Evolutionary conservation across 495 filamentous ascomycete species (phyloP).

Genomic region (Aspergillus bridgeri): DNA sequence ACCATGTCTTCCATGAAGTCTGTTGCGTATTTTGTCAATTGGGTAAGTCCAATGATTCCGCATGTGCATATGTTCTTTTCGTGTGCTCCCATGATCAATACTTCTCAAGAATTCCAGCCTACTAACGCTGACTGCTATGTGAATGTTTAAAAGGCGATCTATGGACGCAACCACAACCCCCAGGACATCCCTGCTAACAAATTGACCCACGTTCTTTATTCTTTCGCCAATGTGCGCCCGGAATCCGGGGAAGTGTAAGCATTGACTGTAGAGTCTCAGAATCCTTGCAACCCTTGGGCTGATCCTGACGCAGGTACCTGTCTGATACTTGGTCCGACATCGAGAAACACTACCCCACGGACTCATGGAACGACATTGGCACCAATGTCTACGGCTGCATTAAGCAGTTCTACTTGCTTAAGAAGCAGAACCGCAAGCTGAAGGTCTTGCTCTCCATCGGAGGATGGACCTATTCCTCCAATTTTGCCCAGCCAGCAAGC

Average conservation of each 20-base stretch:
- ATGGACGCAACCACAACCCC: conserved; percentile 77
- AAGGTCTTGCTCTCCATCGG: conserved; percentile 93
- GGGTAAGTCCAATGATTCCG: conserved; percentile 35
- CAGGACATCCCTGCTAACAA: conserved; percentile 85
- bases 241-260: conserved; percentile 74
- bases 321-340: conserved; percentile 85
- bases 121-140: no score
- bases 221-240: conserved; percentile 77
- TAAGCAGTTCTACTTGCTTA: conserved; percentile 91
- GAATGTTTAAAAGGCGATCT: conserved; percentile 65
- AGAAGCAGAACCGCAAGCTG: conserved; percentile 81
- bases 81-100: neutral
- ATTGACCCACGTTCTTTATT: conserved; percentile 87
- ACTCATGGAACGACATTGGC: conserved; percentile 46
- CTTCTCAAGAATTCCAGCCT: neutral
- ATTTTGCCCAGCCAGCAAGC: conserved; percentile 67
- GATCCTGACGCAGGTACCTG: conserved; percentile 48
- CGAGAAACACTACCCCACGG: conserved; percentile 71
- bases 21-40: conserved; percentile 57
- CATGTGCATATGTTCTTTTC: neutral
- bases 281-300: neutral
- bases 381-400: conserved; percentile 59
- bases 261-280: neutral
- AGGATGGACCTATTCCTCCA: conserved; percentile 91
- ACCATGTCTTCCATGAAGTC: conserved; percentile 38